A percentile compares a stretch with the other conserved stretches of the same genome.
These are phyloP conservation scores for Microascus cirrosus DNA, from an alignment of 2,329 filamentous ascomycete genomes.

Conservation along the genomic window DNA sequence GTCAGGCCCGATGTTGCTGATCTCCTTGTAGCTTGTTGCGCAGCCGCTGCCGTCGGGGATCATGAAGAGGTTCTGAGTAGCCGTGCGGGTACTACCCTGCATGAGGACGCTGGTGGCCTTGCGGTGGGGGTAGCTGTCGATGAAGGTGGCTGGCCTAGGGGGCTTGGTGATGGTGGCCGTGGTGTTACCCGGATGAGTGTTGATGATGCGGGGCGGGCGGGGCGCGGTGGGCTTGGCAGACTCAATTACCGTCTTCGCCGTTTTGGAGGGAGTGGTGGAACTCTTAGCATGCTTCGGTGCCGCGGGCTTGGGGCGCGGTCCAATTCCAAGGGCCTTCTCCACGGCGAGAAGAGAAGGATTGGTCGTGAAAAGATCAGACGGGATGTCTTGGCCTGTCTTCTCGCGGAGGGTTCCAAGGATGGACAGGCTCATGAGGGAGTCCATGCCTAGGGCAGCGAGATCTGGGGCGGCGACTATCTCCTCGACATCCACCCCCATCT, in stretches of 20 bases:
- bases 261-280: conserved; percentile 13
- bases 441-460: conserved; percentile 45
- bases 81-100: conserved; percentile 38
- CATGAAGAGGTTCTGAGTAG: conserved; percentile 38
- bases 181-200: conserved; percentile 21
- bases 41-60: conserved; percentile 45
- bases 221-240: conserved; percentile 2
- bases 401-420: conserved; percentile 44
- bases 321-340: conserved; percentile 49
- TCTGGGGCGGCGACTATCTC: conserved; percentile 45
- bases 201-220: conserved; percentile 10
- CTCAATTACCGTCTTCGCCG: conserved; percentile 12
- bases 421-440: conserved; percentile 45
- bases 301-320: conserved; percentile 24
- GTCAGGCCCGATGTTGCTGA: conserved; percentile 24
- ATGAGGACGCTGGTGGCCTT: conserved; percentile 34
- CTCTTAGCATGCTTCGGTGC: neutral
- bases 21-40: conserved; percentile 50
- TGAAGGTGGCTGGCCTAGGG: conserved; percentile 20
- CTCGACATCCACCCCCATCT: conserved; percentile 60
- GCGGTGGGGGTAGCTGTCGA: conserved; percentile 35
- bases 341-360: conserved; percentile 55
- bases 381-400: conserved; percentile 39
- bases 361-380: conserved; percentile 49
- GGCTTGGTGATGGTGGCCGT: conserved; percentile 36